These are phyloP conservation scores for Irpex sp. DNA, from an alignment of 1,284 basidiomycete genomes.

Conservation along the genomic window DNA sequence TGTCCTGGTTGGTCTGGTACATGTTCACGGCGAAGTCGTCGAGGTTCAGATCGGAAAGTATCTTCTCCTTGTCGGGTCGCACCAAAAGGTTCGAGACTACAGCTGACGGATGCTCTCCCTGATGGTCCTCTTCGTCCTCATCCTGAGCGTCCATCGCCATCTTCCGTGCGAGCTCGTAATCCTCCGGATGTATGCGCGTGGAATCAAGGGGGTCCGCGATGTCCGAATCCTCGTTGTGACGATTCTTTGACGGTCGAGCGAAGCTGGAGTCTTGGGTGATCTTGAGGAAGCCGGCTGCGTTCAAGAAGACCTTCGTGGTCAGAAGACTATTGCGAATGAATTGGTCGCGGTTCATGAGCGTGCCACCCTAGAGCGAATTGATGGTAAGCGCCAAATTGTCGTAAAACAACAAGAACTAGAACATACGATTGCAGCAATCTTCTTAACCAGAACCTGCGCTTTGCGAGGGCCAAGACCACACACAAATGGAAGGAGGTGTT, in stretches of 20 bases:
- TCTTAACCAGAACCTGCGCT: slow-evolving; percentile 82
- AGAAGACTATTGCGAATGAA: slow-evolving; percentile 80
- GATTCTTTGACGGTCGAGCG: slow-evolving; percentile 57
- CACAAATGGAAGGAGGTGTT: slow-evolving; percentile 85
- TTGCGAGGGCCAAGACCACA: slow-evolving; percentile 96
- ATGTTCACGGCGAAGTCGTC: slow-evolving; percentile 97
- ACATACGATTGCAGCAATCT: slow-evolving; percentile 71
- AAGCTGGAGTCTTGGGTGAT: slow-evolving; percentile 69
- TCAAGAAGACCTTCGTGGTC: slow-evolving; percentile 86
- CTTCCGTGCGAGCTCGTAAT: slow-evolving; percentile 97
- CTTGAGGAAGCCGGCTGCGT: slow-evolving; percentile 87
- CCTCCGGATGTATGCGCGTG: slow-evolving; percentile 96
- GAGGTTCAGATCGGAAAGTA: slow-evolving; percentile 89
- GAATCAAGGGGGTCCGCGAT: slow-evolving; percentile 90
- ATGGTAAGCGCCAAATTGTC: slow-evolving; percentile 11
- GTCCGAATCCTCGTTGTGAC: slow-evolving; percentile 64
- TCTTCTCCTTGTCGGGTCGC: slow-evolving; percentile 76
- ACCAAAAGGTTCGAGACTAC: slow-evolving; percentile 86
- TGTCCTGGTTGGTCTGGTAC: slow-evolving; percentile 77
- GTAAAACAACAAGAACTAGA: slow-evolving; percentile 5
- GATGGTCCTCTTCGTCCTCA: slow-evolving; percentile 91
- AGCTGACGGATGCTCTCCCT: slow-evolving; percentile 86
- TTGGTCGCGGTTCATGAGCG: slow-evolving; percentile 79
- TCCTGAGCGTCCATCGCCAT: slow-evolving; percentile 98
- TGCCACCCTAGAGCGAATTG: slow-evolving; percentile 61